Conservation (phyloP, 371 early-diverging fungal genomes). For the Paraphysoderma sedebokerense region DNA sequence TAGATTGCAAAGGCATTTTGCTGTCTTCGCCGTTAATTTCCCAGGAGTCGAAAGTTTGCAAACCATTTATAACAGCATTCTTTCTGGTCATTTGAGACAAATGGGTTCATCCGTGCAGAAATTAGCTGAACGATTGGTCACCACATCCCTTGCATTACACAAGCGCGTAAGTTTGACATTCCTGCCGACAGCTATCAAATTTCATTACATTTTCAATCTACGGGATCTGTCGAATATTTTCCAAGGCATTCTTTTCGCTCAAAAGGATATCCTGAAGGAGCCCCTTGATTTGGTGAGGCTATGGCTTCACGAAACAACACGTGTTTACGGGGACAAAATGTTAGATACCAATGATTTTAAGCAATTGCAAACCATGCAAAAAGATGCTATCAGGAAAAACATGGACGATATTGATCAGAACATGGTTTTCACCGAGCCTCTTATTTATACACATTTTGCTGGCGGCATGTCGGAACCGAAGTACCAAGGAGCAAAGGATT, state of each 20-base stretch:
- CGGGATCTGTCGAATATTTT: conserved; percentile 38
- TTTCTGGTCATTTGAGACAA: conserved; percentile 21
- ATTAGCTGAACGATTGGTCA: conserved; percentile 25
- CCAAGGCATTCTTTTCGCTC: conserved; percentile 32
- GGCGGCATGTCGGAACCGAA: conserved; percentile 28
- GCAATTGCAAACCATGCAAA: conserved; percentile 21
- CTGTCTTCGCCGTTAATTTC: conserved; percentile 37
- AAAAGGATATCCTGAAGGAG: conserved; percentile 29
- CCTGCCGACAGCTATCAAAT: conserved; percentile 38
- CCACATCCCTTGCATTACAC: conserved; percentile 25
- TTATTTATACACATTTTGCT: conserved; percentile 35
- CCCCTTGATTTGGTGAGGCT: conserved; percentile 29
- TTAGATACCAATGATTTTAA: conserved; percentile 19
- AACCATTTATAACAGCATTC: conserved; percentile 29
- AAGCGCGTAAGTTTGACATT: conserved; percentile 30
- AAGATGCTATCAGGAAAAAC: conserved; percentile 29
- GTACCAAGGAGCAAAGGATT: conserved; percentile 32
- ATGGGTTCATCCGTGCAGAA: conserved; percentile 23
- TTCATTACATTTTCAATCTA: conserved; percentile 43
- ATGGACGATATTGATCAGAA: conserved; percentile 38
- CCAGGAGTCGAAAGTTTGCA: conserved; percentile 30
- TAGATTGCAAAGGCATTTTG: conserved; percentile 38
- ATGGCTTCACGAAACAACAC: conserved; percentile 30
- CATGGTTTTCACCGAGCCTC: conserved; percentile 28
- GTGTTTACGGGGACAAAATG: conserved; percentile 41